These are phyloP conservation scores for Carallia pectinifolia DNA, from an alignment of 345 rosid genomes.

Conservation along the genomic window DNA sequence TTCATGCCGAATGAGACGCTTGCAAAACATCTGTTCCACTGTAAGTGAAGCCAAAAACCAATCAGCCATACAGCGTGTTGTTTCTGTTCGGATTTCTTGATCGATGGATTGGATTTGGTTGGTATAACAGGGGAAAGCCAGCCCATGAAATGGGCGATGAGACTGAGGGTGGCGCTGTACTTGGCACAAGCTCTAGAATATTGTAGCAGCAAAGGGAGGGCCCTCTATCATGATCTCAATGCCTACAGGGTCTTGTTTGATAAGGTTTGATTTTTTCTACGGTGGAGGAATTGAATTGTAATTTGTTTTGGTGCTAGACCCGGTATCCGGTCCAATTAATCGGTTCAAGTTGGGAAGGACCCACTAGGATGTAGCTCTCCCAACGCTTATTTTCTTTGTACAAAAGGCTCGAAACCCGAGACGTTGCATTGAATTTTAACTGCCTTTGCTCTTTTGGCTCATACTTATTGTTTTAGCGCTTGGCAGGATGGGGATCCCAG, in stretches of 20 bases:
- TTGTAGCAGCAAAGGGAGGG: constrained; percentile 84
- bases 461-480: constrained; percentile 12
- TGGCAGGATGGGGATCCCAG: constrained; percentile 88
- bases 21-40: constrained; percentile 90
- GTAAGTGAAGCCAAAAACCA: constrained; percentile 28
- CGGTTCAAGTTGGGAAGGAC: too few relatives aligned
- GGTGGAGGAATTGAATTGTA: background rate
- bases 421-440: background rate
- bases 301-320: too few relatives aligned
- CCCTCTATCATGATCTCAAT: constrained; percentile 93
- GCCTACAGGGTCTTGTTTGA: constrained; percentile 94
- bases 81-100: background rate
- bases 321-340: too few relatives aligned
- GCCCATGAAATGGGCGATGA: constrained; percentile 99
- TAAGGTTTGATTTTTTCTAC: constrained; percentile 41
- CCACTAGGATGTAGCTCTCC: too few relatives aligned
- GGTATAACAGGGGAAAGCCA: constrained; percentile 73
- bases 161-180: constrained; percentile 83
- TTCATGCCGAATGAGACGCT: constrained; percentile 85
- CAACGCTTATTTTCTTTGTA: too few relatives aligned
- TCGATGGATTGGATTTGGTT: constrained; percentile 14
- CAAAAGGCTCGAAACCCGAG: too few relatives aligned
- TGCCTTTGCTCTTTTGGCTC: background rate
- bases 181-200: constrained; percentile 93
- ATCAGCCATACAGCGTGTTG: too few relatives aligned